A percentile compares a stretch with the other conserved stretches of the same genome.
Conservation (phyloP, 2,329 filamentous ascomycete species). For the Hymenotorrendiella dingleyae region DNA sequence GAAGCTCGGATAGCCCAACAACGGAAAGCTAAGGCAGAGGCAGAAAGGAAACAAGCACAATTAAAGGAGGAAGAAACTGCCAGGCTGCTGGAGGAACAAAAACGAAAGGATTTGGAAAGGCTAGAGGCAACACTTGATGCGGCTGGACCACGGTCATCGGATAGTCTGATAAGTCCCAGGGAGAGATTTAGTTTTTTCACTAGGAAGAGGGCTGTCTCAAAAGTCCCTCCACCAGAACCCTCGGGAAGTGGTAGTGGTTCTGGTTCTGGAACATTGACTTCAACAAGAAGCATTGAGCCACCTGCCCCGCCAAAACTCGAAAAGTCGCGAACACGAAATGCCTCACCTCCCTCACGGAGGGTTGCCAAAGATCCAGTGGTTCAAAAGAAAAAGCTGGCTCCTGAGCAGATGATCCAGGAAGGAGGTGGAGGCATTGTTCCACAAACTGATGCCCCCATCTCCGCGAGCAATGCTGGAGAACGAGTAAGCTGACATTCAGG, state of each 20-base stretch:
- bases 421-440: conserved; percentile 35
- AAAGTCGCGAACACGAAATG: neutral
- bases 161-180: conserved; percentile 16
- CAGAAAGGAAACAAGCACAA: conserved; percentile 11
- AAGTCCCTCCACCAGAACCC: conserved; percentile 13
- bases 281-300: conserved; percentile 14
- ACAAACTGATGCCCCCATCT: conserved; percentile 68
- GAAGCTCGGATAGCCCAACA: conserved; percentile 3
- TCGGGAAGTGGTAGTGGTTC: conserved; percentile 7
- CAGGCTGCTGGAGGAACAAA: conserved; percentile 26
- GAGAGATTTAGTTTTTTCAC: conserved; percentile 29
- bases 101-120: conserved; percentile 30
- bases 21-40: conserved; percentile 1
- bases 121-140: conserved; percentile 28
- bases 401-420: conserved; percentile 18
- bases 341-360: conserved; percentile 3
- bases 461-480: conserved; percentile 74
- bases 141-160: conserved; percentile 15
- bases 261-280: conserved; percentile 3
- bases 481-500: conserved; percentile 48
- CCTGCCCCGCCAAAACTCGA: conserved; percentile 6
- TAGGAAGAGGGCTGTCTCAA: conserved; percentile 20
- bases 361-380: conserved; percentile 1
- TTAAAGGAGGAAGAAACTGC: conserved; percentile 21
- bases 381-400: neutral